A percentile compares a stretch with the other conserved stretches of the same genome.
Conservation (phyloP, 169 alveolate species). For the Theileria sp. region DNA sequence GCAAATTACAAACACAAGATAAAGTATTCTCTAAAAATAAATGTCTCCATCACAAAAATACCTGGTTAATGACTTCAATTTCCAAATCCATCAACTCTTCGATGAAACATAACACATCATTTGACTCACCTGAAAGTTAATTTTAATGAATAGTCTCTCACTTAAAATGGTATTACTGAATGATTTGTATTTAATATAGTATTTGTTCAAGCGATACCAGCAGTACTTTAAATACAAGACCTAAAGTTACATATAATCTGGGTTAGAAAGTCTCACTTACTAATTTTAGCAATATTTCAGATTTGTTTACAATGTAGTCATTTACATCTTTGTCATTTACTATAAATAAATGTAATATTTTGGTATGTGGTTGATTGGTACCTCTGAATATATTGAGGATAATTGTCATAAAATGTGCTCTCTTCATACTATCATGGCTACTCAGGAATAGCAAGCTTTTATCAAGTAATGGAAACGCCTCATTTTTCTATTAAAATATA, state of each 20-base stretch:
- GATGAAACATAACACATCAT: constrained; percentile 50
- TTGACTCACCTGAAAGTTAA: constrained; percentile 36
- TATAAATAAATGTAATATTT: not conserved
- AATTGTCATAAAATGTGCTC: constrained; percentile 63
- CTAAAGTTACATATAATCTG: not conserved
- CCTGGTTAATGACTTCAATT: constrained; percentile 36
- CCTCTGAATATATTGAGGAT: constrained; percentile 49
- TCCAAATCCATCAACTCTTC: constrained; percentile 58
- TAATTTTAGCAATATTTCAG: constrained; percentile 41
- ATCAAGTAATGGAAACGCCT: constrained; percentile 53
- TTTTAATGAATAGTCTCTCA: not conserved
- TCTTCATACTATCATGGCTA: constrained; percentile 59
- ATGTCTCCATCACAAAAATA: not conserved
- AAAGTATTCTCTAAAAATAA: constrained; percentile 20
- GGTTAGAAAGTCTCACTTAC: not conserved
- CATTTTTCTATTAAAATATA: constrained; percentile 30
- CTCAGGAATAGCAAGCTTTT: constrained; percentile 42
- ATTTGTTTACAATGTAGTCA: constrained; percentile 25
- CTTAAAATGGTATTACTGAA: not conserved
- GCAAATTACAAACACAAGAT: constrained; percentile 31
- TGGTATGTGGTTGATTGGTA: not conserved
- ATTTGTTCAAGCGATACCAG: constrained; percentile 53
- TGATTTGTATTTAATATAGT: constrained; percentile 10
- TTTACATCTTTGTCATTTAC: constrained; percentile 60
- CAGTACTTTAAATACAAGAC: constrained; percentile 36